A percentile compares a stretch with the other conserved stretches of the same genome.
phyloP scores from a whole-genome alignment of 2,329 filamentous ascomycete genomes.

The Fusarium hainanense region DNA sequence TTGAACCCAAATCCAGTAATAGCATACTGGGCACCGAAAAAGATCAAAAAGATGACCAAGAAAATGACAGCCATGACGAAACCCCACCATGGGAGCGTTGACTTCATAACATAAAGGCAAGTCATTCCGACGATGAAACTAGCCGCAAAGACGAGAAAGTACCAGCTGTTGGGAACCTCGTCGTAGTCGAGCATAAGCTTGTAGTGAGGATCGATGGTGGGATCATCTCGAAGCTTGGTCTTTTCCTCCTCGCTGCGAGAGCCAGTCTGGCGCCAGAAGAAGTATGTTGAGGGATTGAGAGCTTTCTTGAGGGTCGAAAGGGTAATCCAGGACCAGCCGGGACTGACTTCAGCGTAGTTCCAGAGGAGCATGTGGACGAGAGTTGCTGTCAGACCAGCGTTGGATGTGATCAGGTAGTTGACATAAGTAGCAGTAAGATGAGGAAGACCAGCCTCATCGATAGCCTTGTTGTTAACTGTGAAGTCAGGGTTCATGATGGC shows the following conservation, averaged over 20 bases:
- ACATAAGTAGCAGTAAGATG: conserved; percentile 25
- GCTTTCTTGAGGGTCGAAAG: background rate
- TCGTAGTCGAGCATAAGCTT: conserved; percentile 33
- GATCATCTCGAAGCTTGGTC: conserved; percentile 15
- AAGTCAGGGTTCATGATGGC: conserved; percentile 40
- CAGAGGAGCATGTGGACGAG: conserved; percentile 33
- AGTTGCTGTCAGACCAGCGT: conserved; percentile 24
- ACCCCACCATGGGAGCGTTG: conserved; percentile 52
- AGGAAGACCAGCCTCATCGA: conserved; percentile 19
- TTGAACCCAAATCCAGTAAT: conserved; percentile 25
- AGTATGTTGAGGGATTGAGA: conserved; percentile 2
- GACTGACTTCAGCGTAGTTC: conserved; percentile 41
- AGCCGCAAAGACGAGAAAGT: background rate
- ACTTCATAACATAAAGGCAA: conserved; percentile 42
- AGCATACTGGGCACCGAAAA: conserved; percentile 51
- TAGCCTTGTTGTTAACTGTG: background rate
- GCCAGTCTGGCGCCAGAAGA: conserved; percentile 18
- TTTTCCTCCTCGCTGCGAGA: conserved; percentile 24
- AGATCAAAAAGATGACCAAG: conserved; percentile 51
- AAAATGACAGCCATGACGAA: conserved; percentile 54
- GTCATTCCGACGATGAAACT: conserved; percentile 9
- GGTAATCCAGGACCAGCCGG: conserved; percentile 35
- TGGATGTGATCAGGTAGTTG: conserved; percentile 31
- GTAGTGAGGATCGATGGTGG: conserved; percentile 30
- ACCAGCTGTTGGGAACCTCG: conserved; percentile 28